Evolutionary conservation across 305 asterid species (phyloP), one percentile per base, ranked within the genome.

Genomic region (Fraxinus sp.): DNA sequence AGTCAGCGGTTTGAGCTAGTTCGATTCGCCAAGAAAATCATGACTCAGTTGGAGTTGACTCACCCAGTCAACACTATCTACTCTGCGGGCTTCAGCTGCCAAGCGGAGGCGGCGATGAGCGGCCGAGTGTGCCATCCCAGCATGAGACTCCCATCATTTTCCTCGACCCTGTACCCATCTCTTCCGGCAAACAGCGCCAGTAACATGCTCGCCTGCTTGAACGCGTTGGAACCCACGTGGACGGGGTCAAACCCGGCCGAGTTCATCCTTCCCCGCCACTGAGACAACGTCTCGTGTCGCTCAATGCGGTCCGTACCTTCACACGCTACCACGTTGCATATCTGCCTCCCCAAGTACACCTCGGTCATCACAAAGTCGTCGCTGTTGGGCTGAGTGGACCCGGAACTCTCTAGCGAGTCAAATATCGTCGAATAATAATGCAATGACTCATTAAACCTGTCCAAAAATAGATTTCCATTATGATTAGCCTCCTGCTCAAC

Each of bases 341-440:
- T 92, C 89, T 93, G 97, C 77, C 92, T 64, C 9, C 97, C 95
- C 16, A 93, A 39, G 44, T 92, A 92, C 22, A 92, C 85, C 81
- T 92, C 95, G 28, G 97, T 89, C 97, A 93, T 93, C 81, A 88
- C 83, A 79, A 91, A 9, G 33, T 93, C 95, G 73, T 92, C 90
- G 59, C 86, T 81, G 86, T 84, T 80, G 3, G 89, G 75, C 84
- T 80, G 89, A 52, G 87, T 86, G 86, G 81, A 75, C 76, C 88
- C 91, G 83, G 93, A 78, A 75, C 91, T 86, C 90, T 93, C 98
- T 79, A 93, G 70, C 74, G 98, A 93, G 86, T 93, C 98, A 76
- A 93, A 93, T 95, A 93, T 91, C 0, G 98, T 92, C 1, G 98
- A 93, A 81, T 93, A 93, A 39, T 92, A 93, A 80, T 93, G 98